phyloP scores from a whole-genome alignment of 306 rosid genomes.

The Nissolia schottii region DNA sequence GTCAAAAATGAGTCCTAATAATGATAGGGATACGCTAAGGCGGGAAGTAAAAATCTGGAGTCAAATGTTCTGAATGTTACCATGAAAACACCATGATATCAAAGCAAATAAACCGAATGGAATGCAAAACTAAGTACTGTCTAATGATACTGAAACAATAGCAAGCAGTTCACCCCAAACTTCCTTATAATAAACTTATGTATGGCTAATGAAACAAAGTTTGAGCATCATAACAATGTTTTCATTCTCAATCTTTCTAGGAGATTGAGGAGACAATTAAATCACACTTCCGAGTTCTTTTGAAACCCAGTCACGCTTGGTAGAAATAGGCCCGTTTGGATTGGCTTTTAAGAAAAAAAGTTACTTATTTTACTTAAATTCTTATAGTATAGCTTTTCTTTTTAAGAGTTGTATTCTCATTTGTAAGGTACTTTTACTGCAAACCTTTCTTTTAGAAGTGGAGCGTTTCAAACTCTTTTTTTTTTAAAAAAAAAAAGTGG shows the following conservation, averaged over 20 bases:
- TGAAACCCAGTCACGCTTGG: not conserved
- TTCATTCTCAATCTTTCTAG: not conserved
- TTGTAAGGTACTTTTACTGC: too few species aligned
- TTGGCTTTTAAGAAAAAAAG: not conserved
- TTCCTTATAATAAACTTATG: not conserved
- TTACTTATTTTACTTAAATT: too few species aligned
- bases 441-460: too few species aligned
- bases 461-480: too few species aligned
- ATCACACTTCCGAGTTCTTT: not conserved
- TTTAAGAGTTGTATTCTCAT: too few species aligned
- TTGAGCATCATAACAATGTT: not conserved
- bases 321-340: too few species aligned
- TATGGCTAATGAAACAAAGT: not conserved
- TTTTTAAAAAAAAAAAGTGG: too few species aligned
- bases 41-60: not conserved
- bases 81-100: not conserved
- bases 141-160: not conserved
- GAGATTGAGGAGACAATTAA: not conserved
- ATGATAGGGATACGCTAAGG: not conserved
- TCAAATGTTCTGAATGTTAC: not conserved
- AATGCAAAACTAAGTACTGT: not conserved
- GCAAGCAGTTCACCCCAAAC: not conserved
- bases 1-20: conserved; percentile 7
- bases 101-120: not conserved
- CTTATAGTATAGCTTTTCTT: too few species aligned